Conservation (phyloP, 1,284 basidiomycete species). For the Rhodofomes roseus region DNA sequence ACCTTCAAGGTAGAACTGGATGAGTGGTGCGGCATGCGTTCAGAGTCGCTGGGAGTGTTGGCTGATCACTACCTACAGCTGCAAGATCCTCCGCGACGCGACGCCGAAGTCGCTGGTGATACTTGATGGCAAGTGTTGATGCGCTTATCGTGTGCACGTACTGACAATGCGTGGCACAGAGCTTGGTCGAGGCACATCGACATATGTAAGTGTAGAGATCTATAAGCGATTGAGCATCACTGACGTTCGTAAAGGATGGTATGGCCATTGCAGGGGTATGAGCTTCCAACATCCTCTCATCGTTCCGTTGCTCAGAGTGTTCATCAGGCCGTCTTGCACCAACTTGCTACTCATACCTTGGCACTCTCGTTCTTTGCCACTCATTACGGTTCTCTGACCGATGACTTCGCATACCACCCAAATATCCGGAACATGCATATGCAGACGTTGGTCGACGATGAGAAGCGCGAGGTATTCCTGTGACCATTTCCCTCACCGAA, state of each 20-base stretch:
- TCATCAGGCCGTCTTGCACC: conserved; percentile 82
- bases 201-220: conserved; percentile 53
- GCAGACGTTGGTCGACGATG: conserved; percentile 89
- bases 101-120: conserved; percentile 92
- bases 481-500: no score
- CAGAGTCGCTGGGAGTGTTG: background rate
- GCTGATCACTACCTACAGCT: conserved; percentile 42
- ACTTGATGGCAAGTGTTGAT: conserved; percentile 70
- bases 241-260: conserved; percentile 61
- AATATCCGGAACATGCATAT: conserved; percentile 94
- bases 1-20: conserved; percentile 97
- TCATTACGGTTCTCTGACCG: conserved; percentile 84
- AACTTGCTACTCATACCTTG: conserved; percentile 87
- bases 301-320: conserved; percentile 1
- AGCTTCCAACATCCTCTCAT: conserved; percentile 10
- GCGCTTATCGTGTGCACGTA: conserved; percentile 4
- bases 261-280: conserved; percentile 90
- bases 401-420: conserved; percentile 87
- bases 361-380: conserved; percentile 86
- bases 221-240: background rate
- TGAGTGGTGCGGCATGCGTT: conserved; percentile 63
- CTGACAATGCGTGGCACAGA: conserved; percentile 44
- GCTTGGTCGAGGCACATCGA: conserved; percentile 85
- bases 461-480: conserved; percentile 82
- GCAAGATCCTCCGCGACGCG: conserved; percentile 87